These are phyloP conservation scores for Coleophoma crateriformis DNA, from an alignment of 2,329 filamentous ascomycete species.

Conservation along the genomic window DNA sequence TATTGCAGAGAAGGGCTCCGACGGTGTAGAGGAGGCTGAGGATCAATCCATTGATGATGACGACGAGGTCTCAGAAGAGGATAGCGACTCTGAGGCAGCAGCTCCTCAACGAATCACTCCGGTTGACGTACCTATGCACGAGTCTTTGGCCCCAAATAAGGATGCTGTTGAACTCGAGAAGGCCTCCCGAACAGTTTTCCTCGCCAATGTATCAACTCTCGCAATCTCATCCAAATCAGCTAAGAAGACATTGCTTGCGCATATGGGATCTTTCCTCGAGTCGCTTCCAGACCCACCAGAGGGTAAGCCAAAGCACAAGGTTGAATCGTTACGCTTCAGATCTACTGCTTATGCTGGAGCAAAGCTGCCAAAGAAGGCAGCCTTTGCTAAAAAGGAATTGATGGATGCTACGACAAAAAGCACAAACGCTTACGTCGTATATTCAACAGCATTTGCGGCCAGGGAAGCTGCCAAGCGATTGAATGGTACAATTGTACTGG, in stretches of 20 bases:
- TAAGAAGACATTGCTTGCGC: constrained; percentile 70
- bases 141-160: constrained; percentile 47
- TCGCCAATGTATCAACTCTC: constrained; percentile 81
- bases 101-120: constrained; percentile 35
- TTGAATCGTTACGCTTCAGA: constrained; percentile 91
- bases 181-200: constrained; percentile 82
- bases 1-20: constrained; percentile 29
- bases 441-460: constrained; percentile 68
- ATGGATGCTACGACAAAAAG: constrained; percentile 90
- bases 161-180: constrained; percentile 69
- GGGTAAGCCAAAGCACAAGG: constrained; percentile 53
- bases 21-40: constrained; percentile 25
- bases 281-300: constrained; percentile 39
- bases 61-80: constrained; percentile 17
- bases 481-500: constrained; percentile 79
- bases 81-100: constrained; percentile 21
- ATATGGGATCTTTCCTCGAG: constrained; percentile 72
- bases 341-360: constrained; percentile 79
- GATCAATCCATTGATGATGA: constrained; percentile 21
- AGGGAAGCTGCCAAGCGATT: constrained; percentile 70
- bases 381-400: constrained; percentile 83
- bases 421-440: constrained; percentile 92
- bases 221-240: constrained; percentile 78
- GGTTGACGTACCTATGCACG: constrained; percentile 40
- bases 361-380: constrained; percentile 84